A percentile compares a stretch with the other conserved stretches of the same genome.
Conservation (phyloP, 768 basidiomycete species). For the Dentipellis fragilis region DNA sequence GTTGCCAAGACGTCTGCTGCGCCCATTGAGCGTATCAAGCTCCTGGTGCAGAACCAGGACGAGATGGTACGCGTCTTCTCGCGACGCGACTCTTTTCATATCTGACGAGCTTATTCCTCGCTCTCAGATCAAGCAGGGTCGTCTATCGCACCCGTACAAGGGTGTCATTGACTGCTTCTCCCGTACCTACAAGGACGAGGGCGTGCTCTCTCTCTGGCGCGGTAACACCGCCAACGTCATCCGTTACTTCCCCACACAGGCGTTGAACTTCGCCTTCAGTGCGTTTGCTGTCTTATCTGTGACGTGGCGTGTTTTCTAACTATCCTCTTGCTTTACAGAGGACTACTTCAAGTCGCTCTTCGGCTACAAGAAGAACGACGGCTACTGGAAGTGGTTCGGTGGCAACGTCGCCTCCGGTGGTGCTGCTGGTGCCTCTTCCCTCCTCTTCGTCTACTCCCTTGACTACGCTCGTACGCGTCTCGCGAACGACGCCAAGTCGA, state of each 20-base stretch:
- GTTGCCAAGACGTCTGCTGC: constrained; percentile 99
- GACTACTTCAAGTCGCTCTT: constrained; percentile 98
- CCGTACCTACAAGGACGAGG: constrained; percentile 93
- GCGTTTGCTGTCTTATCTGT: constrained; percentile 25
- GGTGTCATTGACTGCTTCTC: constrained; percentile 86
- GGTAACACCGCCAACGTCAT: constrained; percentile 99
- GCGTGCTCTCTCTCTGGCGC: constrained; percentile 92
- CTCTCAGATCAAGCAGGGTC: constrained; percentile 96
- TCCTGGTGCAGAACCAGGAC: constrained; percentile 98
- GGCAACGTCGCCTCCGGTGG: constrained; percentile 98
- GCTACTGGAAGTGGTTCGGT: constrained; percentile 97
- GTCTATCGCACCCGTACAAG: constrained; percentile 93
- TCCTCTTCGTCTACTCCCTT: constrained; percentile 99
- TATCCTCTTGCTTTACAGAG: constrained; percentile 38
- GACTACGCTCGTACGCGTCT: constrained; percentile 99
- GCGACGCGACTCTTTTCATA: background rate
- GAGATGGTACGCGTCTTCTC: constrained; percentile 72
- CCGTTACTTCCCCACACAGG: constrained; percentile 99
- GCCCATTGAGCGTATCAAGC: constrained; percentile 99
- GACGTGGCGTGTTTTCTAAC: constrained; percentile 9
- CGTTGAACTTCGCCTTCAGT: constrained; percentile 99
- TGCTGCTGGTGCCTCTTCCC: constrained; percentile 96
- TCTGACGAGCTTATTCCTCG: background rate
- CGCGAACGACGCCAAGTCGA: constrained; percentile 94
- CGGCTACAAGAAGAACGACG: constrained; percentile 96